A percentile compares a stretch with the other conserved stretches of the same genome.
Evolutionary conservation across 1,284 basidiomycete genomes (phyloP).

Genomic region (Ganoderma leucocontextum): DNA sequence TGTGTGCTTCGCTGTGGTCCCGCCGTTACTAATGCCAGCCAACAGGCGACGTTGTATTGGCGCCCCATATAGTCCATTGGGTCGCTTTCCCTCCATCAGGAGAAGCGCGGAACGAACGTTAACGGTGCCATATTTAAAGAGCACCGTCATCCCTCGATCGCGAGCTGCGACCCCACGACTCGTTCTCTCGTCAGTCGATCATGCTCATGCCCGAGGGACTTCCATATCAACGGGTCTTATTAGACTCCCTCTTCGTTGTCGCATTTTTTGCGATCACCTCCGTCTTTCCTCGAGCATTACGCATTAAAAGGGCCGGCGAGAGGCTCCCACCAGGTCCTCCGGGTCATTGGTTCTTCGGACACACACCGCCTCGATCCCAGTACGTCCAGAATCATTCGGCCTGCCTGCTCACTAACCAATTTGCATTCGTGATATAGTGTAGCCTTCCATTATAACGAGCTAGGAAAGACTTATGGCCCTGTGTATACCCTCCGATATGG

Average conservation of each 20-base stretch:
- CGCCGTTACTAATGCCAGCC: neutral
- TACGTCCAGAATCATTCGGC: slow-evolving; percentile 14
- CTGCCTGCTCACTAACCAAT: neutral
- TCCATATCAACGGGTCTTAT: neutral
- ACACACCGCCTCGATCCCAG: slow-evolving; percentile 26
- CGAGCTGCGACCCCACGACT: neutral
- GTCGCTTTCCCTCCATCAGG: slow-evolving; percentile 1
- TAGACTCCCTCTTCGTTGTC: slow-evolving; percentile 6
- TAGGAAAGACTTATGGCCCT: slow-evolving; percentile 33
- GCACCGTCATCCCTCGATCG: neutral
- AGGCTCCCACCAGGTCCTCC: slow-evolving; percentile 33
- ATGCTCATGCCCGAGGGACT: neutral
- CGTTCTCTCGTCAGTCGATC: neutral
- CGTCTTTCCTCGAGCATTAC: neutral
- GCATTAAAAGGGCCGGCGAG: slow-evolving; percentile 7
- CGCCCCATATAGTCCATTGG: neutral
- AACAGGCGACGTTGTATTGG: neutral
- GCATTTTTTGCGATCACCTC: slow-evolving; percentile 8
- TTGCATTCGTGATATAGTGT: slow-evolving; percentile 15
- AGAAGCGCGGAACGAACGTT: neutral
- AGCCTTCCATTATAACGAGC: slow-evolving; percentile 23
- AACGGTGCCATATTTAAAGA: neutral
- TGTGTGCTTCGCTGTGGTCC: neutral
- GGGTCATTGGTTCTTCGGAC: slow-evolving; percentile 34
- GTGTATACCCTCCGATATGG: slow-evolving; percentile 34